Evolutionary conservation across 208 protist genomes (phyloP).

Genomic region (Trypanosoma theileri): DNA sequence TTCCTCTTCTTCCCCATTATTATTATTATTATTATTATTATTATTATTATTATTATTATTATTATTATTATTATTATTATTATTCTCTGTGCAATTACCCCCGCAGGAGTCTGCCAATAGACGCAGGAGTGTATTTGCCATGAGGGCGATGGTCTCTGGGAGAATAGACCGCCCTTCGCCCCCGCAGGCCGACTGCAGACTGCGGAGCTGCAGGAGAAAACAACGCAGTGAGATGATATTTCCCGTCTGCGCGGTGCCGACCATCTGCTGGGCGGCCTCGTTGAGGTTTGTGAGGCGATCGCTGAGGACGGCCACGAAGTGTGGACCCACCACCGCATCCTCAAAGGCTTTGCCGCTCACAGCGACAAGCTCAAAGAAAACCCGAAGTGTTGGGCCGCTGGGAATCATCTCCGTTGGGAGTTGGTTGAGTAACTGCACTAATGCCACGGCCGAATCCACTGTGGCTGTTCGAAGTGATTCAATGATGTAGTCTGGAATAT

Average conservation of each 20-base stretch:
- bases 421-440: constrained; percentile 33
- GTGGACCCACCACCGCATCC: constrained; percentile 19
- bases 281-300: constrained; percentile 24
- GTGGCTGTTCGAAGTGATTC: constrained; percentile 37
- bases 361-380: constrained; percentile 25
- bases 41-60: constrained; percentile 5
- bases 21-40: background rate
- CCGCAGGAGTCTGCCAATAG: no score
- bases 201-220: constrained; percentile 29
- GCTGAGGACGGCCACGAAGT: constrained; percentile 19
- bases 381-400: constrained; percentile 17
- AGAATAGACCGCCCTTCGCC: background rate
- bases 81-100: background rate
- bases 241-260: constrained; percentile 11
- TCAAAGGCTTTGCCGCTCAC: constrained; percentile 23
- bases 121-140: no score
- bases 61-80: background rate
- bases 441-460: constrained; percentile 17
- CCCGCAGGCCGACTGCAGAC: constrained; percentile 19
- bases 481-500: constrained; percentile 43
- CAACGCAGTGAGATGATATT: constrained; percentile 21
- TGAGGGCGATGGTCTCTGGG: no score
- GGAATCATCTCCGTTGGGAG: constrained; percentile 24
- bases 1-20: constrained; percentile 2
- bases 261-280: constrained; percentile 24